Conservation (phyloP, 1,284 basidiomycete genomes). For the Mycena sp. region DNA sequence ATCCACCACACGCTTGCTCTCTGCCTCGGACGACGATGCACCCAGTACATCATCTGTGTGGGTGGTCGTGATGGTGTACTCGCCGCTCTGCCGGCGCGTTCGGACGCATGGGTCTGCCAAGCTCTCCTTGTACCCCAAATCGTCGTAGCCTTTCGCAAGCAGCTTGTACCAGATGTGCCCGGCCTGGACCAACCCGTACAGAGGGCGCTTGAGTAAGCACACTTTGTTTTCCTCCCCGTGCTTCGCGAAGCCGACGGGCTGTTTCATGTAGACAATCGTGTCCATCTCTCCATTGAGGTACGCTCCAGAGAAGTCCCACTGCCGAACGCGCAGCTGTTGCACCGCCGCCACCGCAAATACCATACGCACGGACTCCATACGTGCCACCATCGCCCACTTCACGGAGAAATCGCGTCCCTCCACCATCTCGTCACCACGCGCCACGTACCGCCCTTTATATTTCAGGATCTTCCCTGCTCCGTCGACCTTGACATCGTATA, state of each 20-base stretch:
- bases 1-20: constrained; percentile 10
- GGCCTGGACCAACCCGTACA: constrained; percentile 20
- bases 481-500: constrained; percentile 1
- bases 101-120: constrained; percentile 23
- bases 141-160: constrained; percentile 4
- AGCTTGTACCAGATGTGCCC: constrained; percentile 29
- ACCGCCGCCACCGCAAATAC: constrained; percentile 23
- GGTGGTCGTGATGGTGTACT: constrained; percentile 17
- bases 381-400: constrained; percentile 25
- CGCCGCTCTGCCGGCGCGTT: background rate
- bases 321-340: background rate
- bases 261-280: constrained; percentile 17
- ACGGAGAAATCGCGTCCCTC: background rate
- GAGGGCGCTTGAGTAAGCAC: background rate
- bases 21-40: constrained; percentile 11
- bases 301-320: constrained; percentile 19
- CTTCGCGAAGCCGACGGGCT: constrained; percentile 24
- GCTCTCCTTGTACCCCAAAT: constrained; percentile 16
- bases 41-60: constrained; percentile 24
- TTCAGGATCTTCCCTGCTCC: background rate
- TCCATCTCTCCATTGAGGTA: constrained; percentile 20
- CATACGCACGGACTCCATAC: constrained; percentile 24
- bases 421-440: constrained; percentile 1
- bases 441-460: background rate
- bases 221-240: constrained; percentile 19